Evolutionary conservation across 2,329 filamentous ascomycete genomes (phyloP).

Genomic region (Pyricularia sp.): DNA sequence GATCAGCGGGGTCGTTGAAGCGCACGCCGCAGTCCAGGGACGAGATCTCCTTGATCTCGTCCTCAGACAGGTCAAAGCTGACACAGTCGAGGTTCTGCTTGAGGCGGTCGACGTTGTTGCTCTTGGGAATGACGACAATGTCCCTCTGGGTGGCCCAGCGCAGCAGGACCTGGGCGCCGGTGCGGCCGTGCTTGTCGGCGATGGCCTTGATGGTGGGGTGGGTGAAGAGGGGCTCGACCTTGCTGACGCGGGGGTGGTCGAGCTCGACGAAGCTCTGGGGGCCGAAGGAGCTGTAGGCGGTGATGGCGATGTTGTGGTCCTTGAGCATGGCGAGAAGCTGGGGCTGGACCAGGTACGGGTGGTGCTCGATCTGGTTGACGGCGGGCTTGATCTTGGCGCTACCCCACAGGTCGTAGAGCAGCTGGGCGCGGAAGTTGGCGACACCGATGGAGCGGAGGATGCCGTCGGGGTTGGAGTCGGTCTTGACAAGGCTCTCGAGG

Average conservation of each 20-base stretch:
- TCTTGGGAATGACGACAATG: slow-evolving; percentile 66
- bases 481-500: slow-evolving; percentile 42
- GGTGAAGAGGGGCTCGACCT: slow-evolving; percentile 5
- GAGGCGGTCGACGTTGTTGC: slow-evolving; percentile 37
- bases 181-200: slow-evolving; percentile 56
- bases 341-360: slow-evolving; percentile 52
- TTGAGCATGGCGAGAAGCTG: slow-evolving; percentile 42
- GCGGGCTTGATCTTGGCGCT: slow-evolving; percentile 36
- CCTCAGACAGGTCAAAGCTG: slow-evolving; percentile 37
- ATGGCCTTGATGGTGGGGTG: slow-evolving; percentile 44
- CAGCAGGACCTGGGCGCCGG: slow-evolving; percentile 67
- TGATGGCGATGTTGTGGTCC: slow-evolving; percentile 43
- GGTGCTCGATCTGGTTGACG: slow-evolving; percentile 53
- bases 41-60: slow-evolving; percentile 42
- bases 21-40: slow-evolving; percentile 37
- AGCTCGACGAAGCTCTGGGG: slow-evolving; percentile 49
- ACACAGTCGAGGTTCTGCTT: slow-evolving; percentile 42
- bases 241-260: slow-evolving; percentile 57
- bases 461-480: slow-evolving; percentile 19
- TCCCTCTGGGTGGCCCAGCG: slow-evolving; percentile 77
- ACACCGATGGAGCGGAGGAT: slow-evolving; percentile 46
- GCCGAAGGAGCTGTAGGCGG: slow-evolving; percentile 55
- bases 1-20: slow-evolving; percentile 41
- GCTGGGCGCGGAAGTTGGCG: slow-evolving; percentile 45
- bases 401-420: slow-evolving; percentile 40